Evolutionary conservation across 352 stramenopile genomes (phyloP).

Genomic region (Pythium phragmiticola): DNA sequence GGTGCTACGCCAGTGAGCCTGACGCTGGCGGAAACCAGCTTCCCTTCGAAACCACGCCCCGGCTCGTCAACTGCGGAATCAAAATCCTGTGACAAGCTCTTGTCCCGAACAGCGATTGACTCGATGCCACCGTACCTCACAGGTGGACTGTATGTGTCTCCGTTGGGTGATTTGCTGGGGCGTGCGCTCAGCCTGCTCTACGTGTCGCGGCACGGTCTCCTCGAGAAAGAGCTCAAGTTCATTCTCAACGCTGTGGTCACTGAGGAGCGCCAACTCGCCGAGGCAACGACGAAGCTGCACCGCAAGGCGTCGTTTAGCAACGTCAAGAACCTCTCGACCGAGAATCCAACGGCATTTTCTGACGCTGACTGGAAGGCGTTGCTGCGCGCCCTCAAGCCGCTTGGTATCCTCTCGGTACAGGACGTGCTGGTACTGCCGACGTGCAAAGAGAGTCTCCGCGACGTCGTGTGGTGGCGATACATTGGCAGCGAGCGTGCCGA

Average conservation of each 20-base stretch:
- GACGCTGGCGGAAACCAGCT: background rate
- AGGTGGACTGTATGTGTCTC: constrained; percentile 47
- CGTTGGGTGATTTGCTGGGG: constrained; percentile 71
- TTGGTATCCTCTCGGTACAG: constrained; percentile 82
- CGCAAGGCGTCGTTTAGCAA: constrained; percentile 36
- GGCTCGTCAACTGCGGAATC: background rate
- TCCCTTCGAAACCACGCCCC: background rate
- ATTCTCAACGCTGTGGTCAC: constrained; percentile 64
- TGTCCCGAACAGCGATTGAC: constrained; percentile 18
- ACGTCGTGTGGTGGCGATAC: constrained; percentile 88
- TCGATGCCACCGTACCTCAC: constrained; percentile 56
- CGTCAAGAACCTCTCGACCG: constrained; percentile 29
- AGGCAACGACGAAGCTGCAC: constrained; percentile 20
- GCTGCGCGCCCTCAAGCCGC: constrained; percentile 57
- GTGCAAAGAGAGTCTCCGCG: constrained; percentile 85
- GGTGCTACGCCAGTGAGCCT: background rate
- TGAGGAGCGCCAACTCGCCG: constrained; percentile 31
- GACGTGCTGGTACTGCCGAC: constrained; percentile 86
- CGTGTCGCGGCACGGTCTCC: constrained; percentile 85
- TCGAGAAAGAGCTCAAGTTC: constrained; percentile 84
- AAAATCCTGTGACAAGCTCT: constrained; percentile 18
- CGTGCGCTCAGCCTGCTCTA: constrained; percentile 86
- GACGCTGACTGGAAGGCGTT: constrained; percentile 73
- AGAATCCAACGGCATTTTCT: constrained; percentile 48
- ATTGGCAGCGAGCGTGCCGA: constrained; percentile 71